A percentile compares a stretch with the other conserved stretches of the same genome.
phyloP scores from a whole-genome alignment of 768 basidiomycete genomes.

The Boletus vinaceobasis region DNA sequence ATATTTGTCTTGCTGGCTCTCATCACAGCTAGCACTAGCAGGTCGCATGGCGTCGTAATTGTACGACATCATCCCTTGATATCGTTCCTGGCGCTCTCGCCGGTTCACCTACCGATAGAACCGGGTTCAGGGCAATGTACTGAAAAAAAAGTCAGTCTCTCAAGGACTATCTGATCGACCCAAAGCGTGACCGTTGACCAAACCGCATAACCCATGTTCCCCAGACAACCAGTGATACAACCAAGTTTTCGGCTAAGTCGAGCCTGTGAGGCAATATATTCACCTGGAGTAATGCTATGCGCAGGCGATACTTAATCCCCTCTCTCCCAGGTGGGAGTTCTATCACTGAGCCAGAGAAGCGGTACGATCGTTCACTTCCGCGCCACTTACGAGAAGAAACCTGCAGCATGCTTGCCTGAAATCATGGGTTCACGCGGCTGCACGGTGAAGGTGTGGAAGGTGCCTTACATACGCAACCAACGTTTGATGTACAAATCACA shows the following conservation, averaged over 20 bases:
- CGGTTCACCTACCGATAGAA: not conserved
- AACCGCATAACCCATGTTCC: not conserved
- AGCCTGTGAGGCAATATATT: constrained; percentile 27
- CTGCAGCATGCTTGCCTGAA: constrained; percentile 20
- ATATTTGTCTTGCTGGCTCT: constrained; percentile 29
- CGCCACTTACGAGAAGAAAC: constrained; percentile 30
- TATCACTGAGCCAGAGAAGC: constrained; percentile 15
- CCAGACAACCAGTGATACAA: not conserved
- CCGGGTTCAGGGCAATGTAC: not conserved
- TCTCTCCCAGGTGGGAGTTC: constrained; percentile 14
- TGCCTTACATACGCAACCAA: constrained; percentile 25
- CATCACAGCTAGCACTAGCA: constrained; percentile 15
- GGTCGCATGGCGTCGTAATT: constrained; percentile 19
- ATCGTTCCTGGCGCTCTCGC: constrained; percentile 20
- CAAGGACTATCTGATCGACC: constrained; percentile 1
- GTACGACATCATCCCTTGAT: constrained; percentile 26
- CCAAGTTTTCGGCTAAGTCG: constrained; percentile 13
- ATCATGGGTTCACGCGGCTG: constrained; percentile 13
- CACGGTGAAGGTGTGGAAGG: constrained; percentile 17
- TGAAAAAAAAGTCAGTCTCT: not conserved
- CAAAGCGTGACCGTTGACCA: constrained; percentile 1
- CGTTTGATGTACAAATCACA: constrained; percentile 12
- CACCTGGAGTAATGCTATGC: constrained; percentile 13
- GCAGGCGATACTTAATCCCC: constrained; percentile 6
- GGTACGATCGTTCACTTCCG: constrained; percentile 27